Base-by-base conservation (phyloP, 2,329 filamentous ascomycete species). In the Byssochlamys sp. region DNA sequence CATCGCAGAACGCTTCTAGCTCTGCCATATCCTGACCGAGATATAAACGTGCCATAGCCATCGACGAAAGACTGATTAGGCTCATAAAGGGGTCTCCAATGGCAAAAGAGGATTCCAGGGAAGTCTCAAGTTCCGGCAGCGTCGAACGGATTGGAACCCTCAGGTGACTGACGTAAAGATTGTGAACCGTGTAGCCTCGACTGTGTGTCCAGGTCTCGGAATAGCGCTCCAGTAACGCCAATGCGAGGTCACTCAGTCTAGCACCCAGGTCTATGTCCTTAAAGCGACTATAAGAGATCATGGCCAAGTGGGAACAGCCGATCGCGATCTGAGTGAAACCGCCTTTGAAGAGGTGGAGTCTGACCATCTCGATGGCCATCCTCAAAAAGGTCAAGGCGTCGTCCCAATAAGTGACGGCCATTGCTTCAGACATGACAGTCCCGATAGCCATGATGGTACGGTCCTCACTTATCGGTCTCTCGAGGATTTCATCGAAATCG, bases 101-200 rank as follows among this genome's bases (percentile, higher is more conserved):
- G 2, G 76, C 70, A n/a, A 83, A 74, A 0, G 81, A 79, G 6
- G 78, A 75, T 55, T 85, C 81, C 61, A 85, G 73, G 0, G 81
- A 82, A 51, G 70, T 70, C 60, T 83, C 80, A 5, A 86, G 74
- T 3, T 74, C 69, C 1, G 78, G 76, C 14, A 85, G 73, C 24
- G 81, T 76, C 35, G 80, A 76, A 11, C 72, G 66, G 52, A 85
- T 69, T 2, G 81, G 80, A 10, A 75, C 72, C 58, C 80, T 75
- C 26, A 86, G 66, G 65, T 86, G 83, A n/a, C 81, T 82, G n/a
- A 85, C 71, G 66, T 85, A 85, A 7, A 84, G 69, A n/a, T 79
- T 77, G 57, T 82, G 79, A 25, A 84, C 69, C 1, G 83, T 82
- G 48, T 80, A 76, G 2, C 81, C 81, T 52, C 82, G 75, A 26